Evolutionary conservation across 805 yeast genomes (phyloP), one percentile per base, ranked within the genome.

Genomic region (Yarrowia sp.): DNA sequence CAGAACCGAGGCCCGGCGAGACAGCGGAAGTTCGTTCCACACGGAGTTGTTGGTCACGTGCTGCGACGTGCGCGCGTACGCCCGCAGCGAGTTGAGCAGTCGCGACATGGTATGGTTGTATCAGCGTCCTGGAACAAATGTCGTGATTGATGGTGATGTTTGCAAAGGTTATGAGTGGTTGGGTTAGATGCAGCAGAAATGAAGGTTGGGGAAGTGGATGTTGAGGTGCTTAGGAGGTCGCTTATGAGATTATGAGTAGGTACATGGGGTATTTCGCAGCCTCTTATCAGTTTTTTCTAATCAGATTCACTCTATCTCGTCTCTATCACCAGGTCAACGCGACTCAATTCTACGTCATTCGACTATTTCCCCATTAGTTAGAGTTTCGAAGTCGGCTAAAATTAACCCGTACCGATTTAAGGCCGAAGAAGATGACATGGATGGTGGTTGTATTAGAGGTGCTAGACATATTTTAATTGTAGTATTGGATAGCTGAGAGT

Each of bases 1-100:
- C 73, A 92, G 81, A 19, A 93, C 97, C 0, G 94, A 87, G 0
- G 97, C 88, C 56, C 97, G 81, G 68, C 98, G 80, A 8, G 81
- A 72, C 0, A 83, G 75, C 0, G 97, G 97, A 10, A 89, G 73
- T 39, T 76, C 76, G 74, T 85, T 83, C 82, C 97, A 79, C 17
- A 75, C 69, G 8, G 76, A 74, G 53, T 68, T 20, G 66, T 24
- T 36, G 50, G 64, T 34, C 69, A 66, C 30, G 70, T 68, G 17
- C 13, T 64, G 68, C 55, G 63, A 68, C 24, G 69, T 55, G 9
- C 70, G 68, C 15, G 71, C 68, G 17, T 66, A 56, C n/a, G 53
- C 46, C 43, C 52, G 24, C 39, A 66, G 38, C 43, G 66, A 58
- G 56, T 56, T 42, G 58, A 64, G 38, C 33, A 61, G 43, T 9